phyloP scores from a whole-genome alignment of 768 basidiomycete genomes.

The Mycena alexandri region DNA sequence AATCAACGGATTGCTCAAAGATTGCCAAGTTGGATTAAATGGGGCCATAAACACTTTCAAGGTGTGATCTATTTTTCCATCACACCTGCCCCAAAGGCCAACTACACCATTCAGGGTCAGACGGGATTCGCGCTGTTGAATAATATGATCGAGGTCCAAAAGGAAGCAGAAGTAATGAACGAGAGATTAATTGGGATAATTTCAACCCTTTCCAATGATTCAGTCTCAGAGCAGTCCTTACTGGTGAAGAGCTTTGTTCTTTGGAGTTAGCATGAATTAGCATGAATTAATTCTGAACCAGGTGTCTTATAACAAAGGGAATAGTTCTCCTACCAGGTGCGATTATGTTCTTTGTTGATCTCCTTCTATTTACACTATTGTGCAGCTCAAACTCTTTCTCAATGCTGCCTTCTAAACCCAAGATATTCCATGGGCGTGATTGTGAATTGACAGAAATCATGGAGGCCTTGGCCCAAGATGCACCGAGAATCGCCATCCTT shows the following conservation, averaged over 20 bases:
- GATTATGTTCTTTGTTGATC: not conserved
- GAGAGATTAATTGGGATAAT: not conserved
- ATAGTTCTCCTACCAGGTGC: not conserved
- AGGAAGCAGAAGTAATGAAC: no score
- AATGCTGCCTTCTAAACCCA: not conserved
- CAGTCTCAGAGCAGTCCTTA: not conserved
- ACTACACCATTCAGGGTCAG: not conserved
- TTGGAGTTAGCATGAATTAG: not conserved
- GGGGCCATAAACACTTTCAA: not conserved
- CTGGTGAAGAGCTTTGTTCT: not conserved
- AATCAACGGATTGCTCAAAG: no score
- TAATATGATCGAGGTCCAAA: no score
- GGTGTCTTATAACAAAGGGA: no score
- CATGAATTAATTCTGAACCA: no score
- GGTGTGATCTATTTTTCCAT: not conserved
- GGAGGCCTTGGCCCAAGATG: no score
- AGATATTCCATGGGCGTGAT: no score
- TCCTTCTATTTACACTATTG: not conserved
- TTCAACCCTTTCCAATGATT: not conserved
- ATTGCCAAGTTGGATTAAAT: not conserved
- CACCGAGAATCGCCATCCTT: no score
- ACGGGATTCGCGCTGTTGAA: not conserved
- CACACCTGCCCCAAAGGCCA: no score
- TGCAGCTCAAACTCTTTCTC: conserved; percentile 22
- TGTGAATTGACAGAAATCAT: no score